Conservation (phyloP, 73 alveolate species). For the Tetrahymena borealis region DNA sequence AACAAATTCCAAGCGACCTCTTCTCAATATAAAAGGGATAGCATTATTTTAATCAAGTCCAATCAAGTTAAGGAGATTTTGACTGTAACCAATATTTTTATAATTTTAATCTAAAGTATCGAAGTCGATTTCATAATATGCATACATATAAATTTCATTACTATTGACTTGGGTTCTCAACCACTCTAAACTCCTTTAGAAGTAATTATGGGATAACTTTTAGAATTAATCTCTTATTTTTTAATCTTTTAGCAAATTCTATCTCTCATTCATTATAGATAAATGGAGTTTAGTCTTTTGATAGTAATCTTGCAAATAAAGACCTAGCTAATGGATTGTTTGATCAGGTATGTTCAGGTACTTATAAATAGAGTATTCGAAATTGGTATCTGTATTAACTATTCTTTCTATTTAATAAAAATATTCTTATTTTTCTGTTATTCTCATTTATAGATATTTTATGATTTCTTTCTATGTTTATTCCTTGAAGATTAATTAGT, state of each 20-base stretch:
- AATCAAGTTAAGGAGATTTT: background rate
- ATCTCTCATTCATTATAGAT: background rate
- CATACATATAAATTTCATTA: background rate
- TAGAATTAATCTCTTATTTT: background rate
- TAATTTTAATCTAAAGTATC: background rate
- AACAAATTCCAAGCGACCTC: background rate
- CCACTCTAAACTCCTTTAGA: background rate
- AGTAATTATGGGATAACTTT: background rate
- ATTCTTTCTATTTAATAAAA: background rate
- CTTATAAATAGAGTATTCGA: background rate
- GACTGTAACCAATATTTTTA: background rate
- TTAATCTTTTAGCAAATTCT: background rate
- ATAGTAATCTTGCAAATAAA: background rate
- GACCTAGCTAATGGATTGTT: background rate
- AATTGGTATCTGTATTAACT: background rate
- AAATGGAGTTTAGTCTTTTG: background rate
- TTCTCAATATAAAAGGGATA: background rate
- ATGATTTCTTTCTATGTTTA: background rate
- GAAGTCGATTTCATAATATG: background rate
- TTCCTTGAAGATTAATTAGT: too few species aligned
- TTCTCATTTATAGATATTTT: background rate
- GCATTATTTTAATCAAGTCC: background rate
- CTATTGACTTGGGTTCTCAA: background rate
- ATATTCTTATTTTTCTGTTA: background rate
- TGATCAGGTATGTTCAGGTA: background rate